A percentile compares a stretch with the other conserved stretches of the same genome.
phyloP scores from a whole-genome alignment of 2,329 filamentous ascomycete genomes.

The Talaromyces atroroseus region DNA sequence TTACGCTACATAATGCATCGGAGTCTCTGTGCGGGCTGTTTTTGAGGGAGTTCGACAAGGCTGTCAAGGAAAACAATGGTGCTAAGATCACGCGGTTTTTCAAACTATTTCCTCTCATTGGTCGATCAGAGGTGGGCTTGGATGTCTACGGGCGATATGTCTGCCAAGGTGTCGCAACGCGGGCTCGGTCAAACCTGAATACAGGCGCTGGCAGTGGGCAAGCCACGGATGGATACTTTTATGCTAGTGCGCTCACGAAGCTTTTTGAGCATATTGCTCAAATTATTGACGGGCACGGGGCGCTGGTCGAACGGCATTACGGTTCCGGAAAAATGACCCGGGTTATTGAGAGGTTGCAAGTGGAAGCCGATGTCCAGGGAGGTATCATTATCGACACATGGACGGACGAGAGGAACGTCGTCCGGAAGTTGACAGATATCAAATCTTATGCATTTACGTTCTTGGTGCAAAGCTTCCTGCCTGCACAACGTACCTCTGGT shows the following conservation, averaged over 20 bases:
- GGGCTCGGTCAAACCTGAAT: slow-evolving; percentile 74
- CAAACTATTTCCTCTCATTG: slow-evolving; percentile 94
- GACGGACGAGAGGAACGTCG: slow-evolving; percentile 80
- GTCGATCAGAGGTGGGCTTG: slow-evolving; percentile 77
- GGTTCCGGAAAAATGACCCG: slow-evolving; percentile 87
- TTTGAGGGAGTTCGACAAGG: slow-evolving; percentile 89
- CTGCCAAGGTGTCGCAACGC: slow-evolving; percentile 84
- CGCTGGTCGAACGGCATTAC: slow-evolving; percentile 89
- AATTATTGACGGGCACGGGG: slow-evolving; percentile 87
- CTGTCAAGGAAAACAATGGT: slow-evolving; percentile 78
- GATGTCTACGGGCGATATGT: slow-evolving; percentile 96
- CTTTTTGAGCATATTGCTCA: slow-evolving; percentile 97
- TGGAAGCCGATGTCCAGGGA: slow-evolving; percentile 92
- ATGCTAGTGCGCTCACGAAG: slow-evolving; percentile 81
- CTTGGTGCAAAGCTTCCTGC: slow-evolving; percentile 86
- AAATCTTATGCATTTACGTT: slow-evolving; percentile 98
- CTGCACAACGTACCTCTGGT: slow-evolving; percentile 59
- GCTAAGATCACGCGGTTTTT: slow-evolving; percentile 92
- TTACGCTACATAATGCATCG: slow-evolving; percentile 79
- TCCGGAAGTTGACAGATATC: slow-evolving; percentile 84
- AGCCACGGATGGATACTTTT: slow-evolving; percentile 77
- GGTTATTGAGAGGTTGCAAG: slow-evolving; percentile 86
- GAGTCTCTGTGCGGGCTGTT: slow-evolving; percentile 89
- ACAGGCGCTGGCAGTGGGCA: slow-evolving; percentile 56
- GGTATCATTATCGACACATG: slow-evolving; percentile 94